These are phyloP conservation scores for Candida incommunis DNA, from an alignment of 805 yeast genomes.

Conservation along the genomic window DNA sequence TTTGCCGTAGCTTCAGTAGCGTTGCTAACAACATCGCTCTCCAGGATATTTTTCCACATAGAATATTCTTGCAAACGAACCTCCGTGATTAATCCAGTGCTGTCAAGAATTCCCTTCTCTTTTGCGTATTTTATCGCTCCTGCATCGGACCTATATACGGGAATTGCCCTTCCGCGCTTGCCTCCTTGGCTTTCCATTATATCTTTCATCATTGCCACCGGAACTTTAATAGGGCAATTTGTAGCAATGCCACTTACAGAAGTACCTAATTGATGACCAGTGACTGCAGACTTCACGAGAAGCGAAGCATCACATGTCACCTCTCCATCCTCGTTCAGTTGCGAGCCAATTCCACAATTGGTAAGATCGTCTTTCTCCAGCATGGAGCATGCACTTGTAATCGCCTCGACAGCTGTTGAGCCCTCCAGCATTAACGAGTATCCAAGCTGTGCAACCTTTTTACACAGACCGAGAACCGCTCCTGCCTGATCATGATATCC, in stretches of 20 bases:
- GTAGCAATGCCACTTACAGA: constrained; percentile 22
- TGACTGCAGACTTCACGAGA: constrained; percentile 9
- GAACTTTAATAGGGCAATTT: constrained; percentile 18
- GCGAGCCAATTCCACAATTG: constrained; percentile 28
- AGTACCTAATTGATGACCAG: constrained; percentile 7
- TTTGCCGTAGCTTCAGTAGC: no score
- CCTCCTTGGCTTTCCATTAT: constrained; percentile 1
- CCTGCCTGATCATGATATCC: constrained; percentile 3
- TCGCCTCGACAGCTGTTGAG: constrained; percentile 5
- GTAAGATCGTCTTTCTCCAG: constrained; percentile 24
- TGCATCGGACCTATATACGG: constrained; percentile 19
- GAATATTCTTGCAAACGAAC: constrained; percentile 5
- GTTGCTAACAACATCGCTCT: neutral
- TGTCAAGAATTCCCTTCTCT: constrained; percentile 5
- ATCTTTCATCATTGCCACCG: constrained; percentile 11
- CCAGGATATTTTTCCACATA: neutral
- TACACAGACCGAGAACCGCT: neutral
- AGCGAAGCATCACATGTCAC: constrained; percentile 30
- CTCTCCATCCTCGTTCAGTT: constrained; percentile 18
- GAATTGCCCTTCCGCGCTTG: constrained; percentile 10
- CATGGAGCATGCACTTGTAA: constrained; percentile 10
- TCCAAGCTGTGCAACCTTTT: neutral
- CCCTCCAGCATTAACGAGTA: constrained; percentile 7
- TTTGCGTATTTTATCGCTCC: constrained; percentile 21
- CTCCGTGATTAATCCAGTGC: constrained; percentile 9